phyloP scores from a whole-genome alignment of 495 filamentous ascomycete species.

The Penicillium manginii region DNA sequence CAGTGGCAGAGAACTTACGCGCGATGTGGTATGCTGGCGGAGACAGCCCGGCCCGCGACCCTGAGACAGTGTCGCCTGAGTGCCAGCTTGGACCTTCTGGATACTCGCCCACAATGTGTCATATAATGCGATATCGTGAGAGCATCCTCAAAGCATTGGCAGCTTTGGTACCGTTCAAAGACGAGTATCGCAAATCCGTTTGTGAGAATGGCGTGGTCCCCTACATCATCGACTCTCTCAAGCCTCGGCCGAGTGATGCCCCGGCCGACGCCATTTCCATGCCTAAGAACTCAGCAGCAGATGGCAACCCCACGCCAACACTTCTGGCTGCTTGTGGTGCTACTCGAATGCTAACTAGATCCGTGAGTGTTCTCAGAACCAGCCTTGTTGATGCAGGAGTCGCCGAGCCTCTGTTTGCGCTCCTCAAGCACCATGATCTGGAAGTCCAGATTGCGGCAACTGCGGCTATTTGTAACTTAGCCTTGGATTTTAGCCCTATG shows the following conservation, averaged over 20 bases:
- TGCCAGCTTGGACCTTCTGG: slow-evolving; percentile 61
- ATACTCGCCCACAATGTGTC: slow-evolving; percentile 63
- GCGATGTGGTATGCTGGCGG: slow-evolving; percentile 49
- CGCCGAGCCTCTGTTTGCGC: slow-evolving; percentile 73
- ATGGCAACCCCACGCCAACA: slow-evolving; percentile 62
- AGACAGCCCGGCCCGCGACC: slow-evolving; percentile 23
- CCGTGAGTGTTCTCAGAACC: slow-evolving; percentile 81
- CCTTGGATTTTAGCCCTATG: slow-evolving; percentile 89
- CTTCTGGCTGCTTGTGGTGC: slow-evolving; percentile 85
- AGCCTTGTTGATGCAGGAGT: slow-evolving; percentile 84
- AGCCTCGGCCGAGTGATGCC: slow-evolving; percentile 51
- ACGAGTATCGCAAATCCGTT: slow-evolving; percentile 81
- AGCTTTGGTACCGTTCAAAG: slow-evolving; percentile 76
- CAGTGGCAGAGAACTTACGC: slow-evolving; percentile 36
- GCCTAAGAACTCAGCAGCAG: slow-evolving; percentile 42
- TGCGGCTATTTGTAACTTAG: slow-evolving; percentile 78
- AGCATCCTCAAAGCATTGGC: slow-evolving; percentile 78
- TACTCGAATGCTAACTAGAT: slow-evolving; percentile 76
- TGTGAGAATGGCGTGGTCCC: slow-evolving; percentile 79
- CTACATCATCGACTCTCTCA: slow-evolving; percentile 83
- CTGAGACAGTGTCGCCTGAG: slow-evolving; percentile 30
- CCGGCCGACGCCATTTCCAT: slow-evolving; percentile 30
- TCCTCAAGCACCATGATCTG: slow-evolving; percentile 74
- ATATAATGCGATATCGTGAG: slow-evolving; percentile 78
- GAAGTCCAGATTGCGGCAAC: slow-evolving; percentile 87